Conservation (phyloP, 371 early-diverging fungal genomes). For the Blakeslea trispora region DNA sequence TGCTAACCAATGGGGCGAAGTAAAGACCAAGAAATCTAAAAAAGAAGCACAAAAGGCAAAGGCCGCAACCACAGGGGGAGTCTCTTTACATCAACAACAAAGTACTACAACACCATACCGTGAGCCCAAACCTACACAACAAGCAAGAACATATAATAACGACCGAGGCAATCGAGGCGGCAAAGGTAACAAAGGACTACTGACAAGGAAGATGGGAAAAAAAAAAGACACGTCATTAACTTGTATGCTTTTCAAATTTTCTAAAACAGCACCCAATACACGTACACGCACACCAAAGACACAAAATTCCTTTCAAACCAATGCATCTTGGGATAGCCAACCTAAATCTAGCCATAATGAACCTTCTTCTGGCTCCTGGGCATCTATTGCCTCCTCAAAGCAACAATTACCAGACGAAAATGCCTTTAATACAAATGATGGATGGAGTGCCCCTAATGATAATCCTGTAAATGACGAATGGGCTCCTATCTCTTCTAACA, state of each 20-base stretch:
- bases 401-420: slow-evolving; percentile 16
- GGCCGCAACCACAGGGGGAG: slow-evolving; percentile 19
- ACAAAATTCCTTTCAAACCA: slow-evolving; percentile 10
- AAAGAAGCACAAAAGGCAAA: slow-evolving; percentile 54
- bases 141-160: slow-evolving; percentile 23
- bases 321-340: slow-evolving; percentile 26
- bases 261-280: slow-evolving; percentile 9
- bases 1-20: slow-evolving; percentile 91
- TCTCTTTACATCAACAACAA: slow-evolving; percentile 29
- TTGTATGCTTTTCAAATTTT: background rate
- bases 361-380: slow-evolving; percentile 38
- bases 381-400: slow-evolving; percentile 42
- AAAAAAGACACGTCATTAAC: background rate
- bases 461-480: slow-evolving; percentile 18
- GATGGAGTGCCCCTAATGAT: slow-evolving; percentile 24
- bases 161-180: slow-evolving; percentile 31
- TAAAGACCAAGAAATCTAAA: slow-evolving; percentile 77
- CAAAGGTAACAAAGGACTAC: slow-evolving; percentile 20
- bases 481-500: slow-evolving; percentile 16
- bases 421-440: slow-evolving; percentile 7
- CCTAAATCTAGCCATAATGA: slow-evolving; percentile 18
- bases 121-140: slow-evolving; percentile 27
- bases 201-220: too few species aligned
- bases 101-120: slow-evolving; percentile 22
- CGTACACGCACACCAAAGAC: slow-evolving; percentile 27